Percentiles rank a stretch among this genome's conserved stretches.
Evolutionary conservation across 352 stramenopile genomes (phyloP).

Genomic region (Bremia lactucae): DNA sequence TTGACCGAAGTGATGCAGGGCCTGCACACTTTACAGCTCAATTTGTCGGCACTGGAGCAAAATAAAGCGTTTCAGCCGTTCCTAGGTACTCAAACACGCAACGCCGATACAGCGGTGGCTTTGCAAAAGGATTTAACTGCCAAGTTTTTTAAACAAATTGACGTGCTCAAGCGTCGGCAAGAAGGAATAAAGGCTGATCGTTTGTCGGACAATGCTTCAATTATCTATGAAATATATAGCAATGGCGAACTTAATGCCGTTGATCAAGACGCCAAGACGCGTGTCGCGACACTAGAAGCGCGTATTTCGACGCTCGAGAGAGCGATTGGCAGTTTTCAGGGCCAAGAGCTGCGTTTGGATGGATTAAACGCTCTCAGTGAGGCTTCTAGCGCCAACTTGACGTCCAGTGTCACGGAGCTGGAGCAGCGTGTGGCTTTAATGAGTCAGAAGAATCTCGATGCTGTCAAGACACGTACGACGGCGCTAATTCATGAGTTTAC

Average conservation of each 20-base stretch:
- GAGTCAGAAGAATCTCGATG: slow-evolving; percentile 67
- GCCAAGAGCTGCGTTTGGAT: slow-evolving; percentile 39
- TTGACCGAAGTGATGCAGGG: slow-evolving; percentile 53
- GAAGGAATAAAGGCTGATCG: slow-evolving; percentile 8
- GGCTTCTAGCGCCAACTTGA: slow-evolving; percentile 22
- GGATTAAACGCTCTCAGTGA: slow-evolving; percentile 18
- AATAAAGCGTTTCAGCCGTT: slow-evolving; percentile 50
- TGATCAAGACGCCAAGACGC: slow-evolving; percentile 53
- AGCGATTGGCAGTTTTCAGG: slow-evolving; percentile 41
- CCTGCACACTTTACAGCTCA: slow-evolving; percentile 47
- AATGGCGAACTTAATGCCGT: slow-evolving; percentile 61
- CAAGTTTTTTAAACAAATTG: slow-evolving; percentile 64
- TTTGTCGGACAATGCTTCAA: slow-evolving; percentile 19
- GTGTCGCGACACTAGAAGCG: slow-evolving; percentile 45
- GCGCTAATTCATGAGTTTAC: slow-evolving; percentile 71
- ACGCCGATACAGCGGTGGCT: slow-evolving; percentile 32
- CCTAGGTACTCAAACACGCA: slow-evolving; percentile 14
- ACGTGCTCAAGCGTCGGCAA: slow-evolving; percentile 39
- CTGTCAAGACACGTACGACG: slow-evolving; percentile 64
- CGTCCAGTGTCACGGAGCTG: slow-evolving; percentile 38
- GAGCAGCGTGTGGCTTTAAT: slow-evolving; percentile 62
- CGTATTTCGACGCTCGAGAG: slow-evolving; percentile 51
- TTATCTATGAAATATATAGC: slow-evolving; percentile 78
- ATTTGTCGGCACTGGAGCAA: slow-evolving; percentile 47
- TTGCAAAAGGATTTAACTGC: slow-evolving; percentile 60